A percentile compares a stretch with the other conserved stretches of the same genome.
phyloP scores from a whole-genome alignment of 2,329 filamentous ascomycete genomes.

The Colletotrichum lupini region DNA sequence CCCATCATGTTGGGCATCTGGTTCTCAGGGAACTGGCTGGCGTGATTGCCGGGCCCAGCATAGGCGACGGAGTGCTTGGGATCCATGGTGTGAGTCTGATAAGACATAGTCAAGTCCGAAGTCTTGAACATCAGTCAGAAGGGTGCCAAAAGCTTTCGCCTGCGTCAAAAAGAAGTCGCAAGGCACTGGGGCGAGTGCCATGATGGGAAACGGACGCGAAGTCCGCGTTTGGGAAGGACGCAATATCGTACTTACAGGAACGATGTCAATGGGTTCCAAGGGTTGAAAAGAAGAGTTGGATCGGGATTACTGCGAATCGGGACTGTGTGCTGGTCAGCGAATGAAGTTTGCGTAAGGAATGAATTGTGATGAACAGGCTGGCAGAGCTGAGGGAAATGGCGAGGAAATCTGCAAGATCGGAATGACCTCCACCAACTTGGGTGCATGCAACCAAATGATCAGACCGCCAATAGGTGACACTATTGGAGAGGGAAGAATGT shows the following conservation, averaged over 20 bases:
- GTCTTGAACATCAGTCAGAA: conserved; percentile 4
- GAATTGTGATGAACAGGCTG: not conserved
- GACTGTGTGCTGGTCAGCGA: not conserved
- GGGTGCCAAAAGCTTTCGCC: not conserved
- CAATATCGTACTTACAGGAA: conserved; percentile 15
- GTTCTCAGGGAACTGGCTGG: conserved; percentile 33
- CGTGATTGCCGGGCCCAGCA: conserved; percentile 11
- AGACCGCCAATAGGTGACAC: not conserved
- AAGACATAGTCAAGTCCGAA: conserved; percentile 43
- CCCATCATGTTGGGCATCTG: conserved; percentile 31
- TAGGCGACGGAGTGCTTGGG: conserved; percentile 43
- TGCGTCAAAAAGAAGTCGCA: not conserved
- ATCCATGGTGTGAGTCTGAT: conserved; percentile 52
- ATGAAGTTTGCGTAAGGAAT: conserved; percentile 8
- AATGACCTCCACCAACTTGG: not conserved
- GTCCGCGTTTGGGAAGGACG: not conserved
- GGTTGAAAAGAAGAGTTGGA: not conserved
- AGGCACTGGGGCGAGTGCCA: not conserved
- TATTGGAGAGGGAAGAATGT: not conserved
- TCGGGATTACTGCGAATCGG: not conserved
- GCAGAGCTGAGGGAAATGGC: not conserved
- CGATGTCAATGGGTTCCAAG: conserved; percentile 24
- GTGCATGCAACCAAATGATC: not conserved
- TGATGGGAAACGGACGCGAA: not conserved
- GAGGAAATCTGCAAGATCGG: not conserved